phyloP scores from a whole-genome alignment of 495 filamentous ascomycete species.

The Tuber melanosporum region DNA sequence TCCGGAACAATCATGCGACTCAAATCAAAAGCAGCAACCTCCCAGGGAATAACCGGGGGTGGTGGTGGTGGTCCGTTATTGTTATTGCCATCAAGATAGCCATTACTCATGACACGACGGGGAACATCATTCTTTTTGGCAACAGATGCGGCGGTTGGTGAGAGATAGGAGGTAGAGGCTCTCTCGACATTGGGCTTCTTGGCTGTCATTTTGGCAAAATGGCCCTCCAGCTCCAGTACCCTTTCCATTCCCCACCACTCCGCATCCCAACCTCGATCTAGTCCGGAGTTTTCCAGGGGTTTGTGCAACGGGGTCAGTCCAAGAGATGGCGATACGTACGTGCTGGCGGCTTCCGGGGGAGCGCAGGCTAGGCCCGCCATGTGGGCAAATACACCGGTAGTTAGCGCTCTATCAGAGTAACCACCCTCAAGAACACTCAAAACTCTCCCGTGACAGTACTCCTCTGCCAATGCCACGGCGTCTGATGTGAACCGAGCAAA shows the following conservation, averaged over 20 bases:
- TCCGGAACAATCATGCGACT: slow-evolving; percentile 75
- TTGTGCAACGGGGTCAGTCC: slow-evolving; percentile 53
- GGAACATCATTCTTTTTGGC: slow-evolving; percentile 49
- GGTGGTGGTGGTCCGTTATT: slow-evolving; percentile 43
- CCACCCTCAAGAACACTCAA: slow-evolving; percentile 93
- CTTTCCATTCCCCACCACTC: slow-evolving; percentile 36
- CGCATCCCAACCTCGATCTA: slow-evolving; percentile 37
- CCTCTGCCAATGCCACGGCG: slow-evolving; percentile 70
- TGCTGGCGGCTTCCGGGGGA: slow-evolving; percentile 46
- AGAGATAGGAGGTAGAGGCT: slow-evolving; percentile 68
- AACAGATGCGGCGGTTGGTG: slow-evolving; percentile 62
- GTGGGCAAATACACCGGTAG: slow-evolving; percentile 81
- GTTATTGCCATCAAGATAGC: slow-evolving; percentile 38
- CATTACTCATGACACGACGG: slow-evolving; percentile 35
- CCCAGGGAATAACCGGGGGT: slow-evolving; percentile 77
- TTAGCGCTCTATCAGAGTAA: slow-evolving; percentile 85
- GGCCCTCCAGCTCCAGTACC: slow-evolving; percentile 31
- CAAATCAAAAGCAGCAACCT: slow-evolving; percentile 69
- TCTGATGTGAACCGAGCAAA: slow-evolving; percentile 86
- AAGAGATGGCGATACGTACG: slow-evolving; percentile 39
- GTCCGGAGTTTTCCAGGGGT: slow-evolving; percentile 40
- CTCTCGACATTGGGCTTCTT: slow-evolving; percentile 59
- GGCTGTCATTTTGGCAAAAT: slow-evolving; percentile 39
- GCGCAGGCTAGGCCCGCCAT: slow-evolving; percentile 65
- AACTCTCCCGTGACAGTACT: slow-evolving; percentile 77